These are phyloP conservation scores for Tillandsia fasciculata DNA, from an alignment of 176 grass and related monocot genomes.

Conservation along the genomic window DNA sequence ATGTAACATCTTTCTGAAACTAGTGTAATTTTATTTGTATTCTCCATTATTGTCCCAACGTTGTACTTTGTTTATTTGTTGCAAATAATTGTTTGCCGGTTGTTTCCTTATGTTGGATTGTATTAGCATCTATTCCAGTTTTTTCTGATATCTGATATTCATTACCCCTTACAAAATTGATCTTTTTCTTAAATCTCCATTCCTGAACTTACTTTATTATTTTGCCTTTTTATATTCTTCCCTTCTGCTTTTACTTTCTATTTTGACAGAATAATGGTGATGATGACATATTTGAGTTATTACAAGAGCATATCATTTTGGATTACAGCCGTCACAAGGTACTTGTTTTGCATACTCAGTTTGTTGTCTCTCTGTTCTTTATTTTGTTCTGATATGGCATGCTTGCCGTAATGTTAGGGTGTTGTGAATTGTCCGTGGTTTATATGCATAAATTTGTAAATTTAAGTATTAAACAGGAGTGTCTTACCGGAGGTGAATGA, in stretches of 20 bases:
- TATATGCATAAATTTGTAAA: too few relatives aligned
- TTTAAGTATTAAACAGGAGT: too few relatives aligned
- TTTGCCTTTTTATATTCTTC: conserved; percentile 10
- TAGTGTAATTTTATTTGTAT: too few relatives aligned
- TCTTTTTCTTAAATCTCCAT: not conserved
- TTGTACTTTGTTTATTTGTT: too few relatives aligned
- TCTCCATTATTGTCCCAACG: too few relatives aligned
- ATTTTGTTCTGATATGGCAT: too few relatives aligned
- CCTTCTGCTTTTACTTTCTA: conserved; percentile 18
- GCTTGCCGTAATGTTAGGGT: too few relatives aligned
- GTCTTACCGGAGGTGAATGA: too few relatives aligned
- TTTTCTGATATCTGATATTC: not conserved
- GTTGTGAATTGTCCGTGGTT: too few relatives aligned
- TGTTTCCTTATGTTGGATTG: not conserved
- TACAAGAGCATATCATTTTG: conserved; percentile 65
- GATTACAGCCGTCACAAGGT: conserved; percentile 77
- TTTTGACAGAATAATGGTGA: conserved; percentile 46
- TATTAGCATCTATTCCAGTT: not conserved
- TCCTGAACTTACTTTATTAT: conserved; percentile 1
- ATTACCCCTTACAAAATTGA: not conserved
- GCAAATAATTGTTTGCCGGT: too few relatives aligned
- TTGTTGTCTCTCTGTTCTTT: not conserved
- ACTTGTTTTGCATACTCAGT: conserved; percentile 1
- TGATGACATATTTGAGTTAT: conserved; percentile 69
- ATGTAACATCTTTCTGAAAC: too few relatives aligned